Evolutionary conservation across 2,329 filamentous ascomycete genomes (phyloP), one percentile per base, ranked within the genome.

Genomic region (Dothistroma pini): DNA sequence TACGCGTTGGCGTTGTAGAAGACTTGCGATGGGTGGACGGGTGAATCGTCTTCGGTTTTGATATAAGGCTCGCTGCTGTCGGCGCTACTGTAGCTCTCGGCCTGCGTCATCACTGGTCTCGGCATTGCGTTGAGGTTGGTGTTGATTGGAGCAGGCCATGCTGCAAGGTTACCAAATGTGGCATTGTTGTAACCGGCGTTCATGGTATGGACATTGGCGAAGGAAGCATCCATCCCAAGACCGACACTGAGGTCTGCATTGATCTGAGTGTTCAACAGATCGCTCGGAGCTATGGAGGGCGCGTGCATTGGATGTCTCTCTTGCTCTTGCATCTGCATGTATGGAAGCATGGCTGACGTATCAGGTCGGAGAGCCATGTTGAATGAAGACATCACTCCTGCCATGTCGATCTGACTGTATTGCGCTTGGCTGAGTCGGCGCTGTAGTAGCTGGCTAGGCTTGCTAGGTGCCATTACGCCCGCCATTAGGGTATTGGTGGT

Each of bases 31-130:
- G 77, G 72, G 22, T 77, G 74, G 12, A 78, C 68, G 0, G 78
- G 78, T 8, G 78, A 80, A 35, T 69, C 66, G 22, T 72, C 73
- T 61, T 80, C 79, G 1, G 72, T 68, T 64, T 81, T 82, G 65
- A 80, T 76, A 52, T 73, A 70, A 8, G 77, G 72, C 67, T 75
- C 62, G 66, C 65, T 66, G 52, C 66, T 66, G 29, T 66, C 63
- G 16, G 59, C 54, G 52, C 68, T 70, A 59, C 66, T 65, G 44
- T 69, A 66, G 57, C 64, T 69, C 34, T 70, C 65, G 50, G 61
- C 73, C 16, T 60, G 63, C 21, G 72, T 65, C 68, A 65, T 62
- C 11, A 63, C 51, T 12, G 63, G 57, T 31, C 58, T 50, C n/a
- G 59, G 59, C 44, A 68, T 57, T 11, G 59, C 50, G 11, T 60